Evolutionary conservation across 495 filamentous ascomycete species (phyloP), one percentile per base, ranked within the genome.

Genomic region (Tuber calosporum): DNA sequence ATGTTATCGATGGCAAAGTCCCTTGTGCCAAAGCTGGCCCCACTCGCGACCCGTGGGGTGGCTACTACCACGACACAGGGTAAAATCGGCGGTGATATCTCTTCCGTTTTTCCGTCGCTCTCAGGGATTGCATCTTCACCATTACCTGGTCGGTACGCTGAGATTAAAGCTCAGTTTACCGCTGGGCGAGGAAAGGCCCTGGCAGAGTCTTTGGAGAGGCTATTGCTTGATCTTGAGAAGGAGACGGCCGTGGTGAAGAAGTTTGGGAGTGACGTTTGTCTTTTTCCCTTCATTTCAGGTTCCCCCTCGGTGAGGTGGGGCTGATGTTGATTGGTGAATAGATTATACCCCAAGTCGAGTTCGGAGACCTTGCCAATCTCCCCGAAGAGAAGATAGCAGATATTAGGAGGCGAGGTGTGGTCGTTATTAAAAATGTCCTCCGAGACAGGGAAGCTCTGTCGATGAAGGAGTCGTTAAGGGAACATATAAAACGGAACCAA

Each of bases 21-120:
- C 11, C n/a, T 58, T 13, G 1, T 11, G 53, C 53, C 11, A 34
- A 62, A 62, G 11, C 3, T 62, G 26, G 53, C n/a, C n/a, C n/a
- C 53, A 17, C 13, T 62, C 1, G 6, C 22, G 9, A 4, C 30
- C 53, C 53, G 53, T 8, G 4, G 53, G 26, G 53, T 62, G 1
- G 53, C 53, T 34, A 34, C 53, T 17, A 17, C 53, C 30, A 4
- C 53, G 13, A 17, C 13, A 34, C 26, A 3, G 53, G 4, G 53
- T 34, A 62, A 30, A 62, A n/a, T 62, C 0, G 53, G 53, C 11
- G 93, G 93, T 6, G 90, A 95, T 80, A 96, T 97, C 69, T 93
- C 91, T 0, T 91, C 91, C 73, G 87, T 93, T 8, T 97, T 97
- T 72, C 90, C 90, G 4, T 93, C 91, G 26, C 85, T 97, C 39